A percentile compares a stretch with the other conserved stretches of the same genome.
Evolutionary conservation across 345 rosid species (phyloP).

Genomic region (Moringa oleifera): DNA sequence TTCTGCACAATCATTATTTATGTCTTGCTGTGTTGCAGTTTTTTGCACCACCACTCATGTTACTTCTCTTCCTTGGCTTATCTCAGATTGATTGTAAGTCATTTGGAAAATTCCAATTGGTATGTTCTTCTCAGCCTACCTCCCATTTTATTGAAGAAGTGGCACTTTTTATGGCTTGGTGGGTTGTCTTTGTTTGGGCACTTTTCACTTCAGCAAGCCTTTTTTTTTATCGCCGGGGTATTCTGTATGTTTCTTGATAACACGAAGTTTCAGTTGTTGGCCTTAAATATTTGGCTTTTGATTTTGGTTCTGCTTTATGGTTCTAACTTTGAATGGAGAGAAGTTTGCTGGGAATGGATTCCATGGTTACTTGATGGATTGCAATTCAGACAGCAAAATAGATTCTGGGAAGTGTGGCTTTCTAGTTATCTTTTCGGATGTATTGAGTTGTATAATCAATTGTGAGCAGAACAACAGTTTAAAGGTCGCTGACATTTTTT

Average conservation of each 20-base stretch:
- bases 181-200: constrained; percentile 73
- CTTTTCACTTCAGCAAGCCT: constrained; percentile 53
- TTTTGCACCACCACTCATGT: constrained; percentile 54
- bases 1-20: constrained; percentile 80
- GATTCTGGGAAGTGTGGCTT: too few species aligned
- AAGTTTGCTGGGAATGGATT: neutral
- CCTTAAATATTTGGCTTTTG: constrained; percentile 1
- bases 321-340: constrained; percentile 11
- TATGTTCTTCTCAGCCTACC: constrained; percentile 55
- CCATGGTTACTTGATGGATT: neutral
- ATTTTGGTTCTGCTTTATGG: neutral
- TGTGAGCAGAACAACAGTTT: too few species aligned
- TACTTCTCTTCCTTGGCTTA: constrained; percentile 57
- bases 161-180: constrained; percentile 80
- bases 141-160: constrained; percentile 41
- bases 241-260: constrained; percentile 58
- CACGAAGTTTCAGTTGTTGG: neutral
- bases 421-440: too few species aligned
- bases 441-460: too few species aligned
- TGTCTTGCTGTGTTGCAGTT: constrained; percentile 78
- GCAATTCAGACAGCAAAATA: too few species aligned
- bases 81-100: constrained; percentile 53
- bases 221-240: constrained; percentile 60
- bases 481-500: too few species aligned
- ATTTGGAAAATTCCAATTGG: constrained; percentile 27